Evolutionary conservation across 257 asterid species (phyloP).

Genomic region (Thymus quinquecostatus): DNA sequence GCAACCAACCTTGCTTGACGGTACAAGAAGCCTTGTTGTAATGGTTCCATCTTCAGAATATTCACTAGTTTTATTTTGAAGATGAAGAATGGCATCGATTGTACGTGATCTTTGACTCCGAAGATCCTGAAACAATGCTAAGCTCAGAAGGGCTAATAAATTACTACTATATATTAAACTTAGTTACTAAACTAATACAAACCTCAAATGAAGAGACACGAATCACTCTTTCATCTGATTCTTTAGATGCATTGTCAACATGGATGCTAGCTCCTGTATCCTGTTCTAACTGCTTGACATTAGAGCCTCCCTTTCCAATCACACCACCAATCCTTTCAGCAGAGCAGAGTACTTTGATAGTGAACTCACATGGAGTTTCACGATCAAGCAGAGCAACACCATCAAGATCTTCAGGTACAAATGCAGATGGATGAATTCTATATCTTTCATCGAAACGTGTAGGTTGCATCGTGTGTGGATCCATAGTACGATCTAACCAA

Average conservation of each 20-base stretch:
- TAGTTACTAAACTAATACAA: constrained; percentile 32
- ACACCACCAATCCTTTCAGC: constrained; percentile 78
- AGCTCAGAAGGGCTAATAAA: constrained; percentile 37
- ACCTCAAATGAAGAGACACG: constrained; percentile 74
- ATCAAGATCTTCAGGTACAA: constrained; percentile 51
- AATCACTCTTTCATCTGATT: constrained; percentile 73
- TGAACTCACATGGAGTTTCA: constrained; percentile 63
- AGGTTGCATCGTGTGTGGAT: constrained; percentile 48
- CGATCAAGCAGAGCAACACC: constrained; percentile 48
- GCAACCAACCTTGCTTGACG: constrained; percentile 88
- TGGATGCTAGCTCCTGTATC: constrained; percentile 75
- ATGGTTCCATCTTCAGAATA: constrained; percentile 66
- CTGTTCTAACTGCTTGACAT: constrained; percentile 66
- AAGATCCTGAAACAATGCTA: constrained; percentile 52
- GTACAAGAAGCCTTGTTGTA: constrained; percentile 76
- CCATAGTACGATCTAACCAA: constrained; percentile 53
- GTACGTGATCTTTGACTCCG: constrained; percentile 70
- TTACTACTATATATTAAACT: constrained; percentile 22
- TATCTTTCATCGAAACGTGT: constrained; percentile 49
- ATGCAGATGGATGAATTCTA: constrained; percentile 50
- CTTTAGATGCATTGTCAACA: constrained; percentile 55
- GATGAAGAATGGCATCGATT: constrained; percentile 75
- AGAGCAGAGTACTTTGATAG: constrained; percentile 70
- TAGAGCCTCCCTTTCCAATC: constrained; percentile 82
- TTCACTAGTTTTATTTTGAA: constrained; percentile 67